Percentiles rank a stretch among this genome's conserved stretches.
phyloP scores from a whole-genome alignment of 139 green algal genomes.

The Yamagishiella unicocca region DNA sequence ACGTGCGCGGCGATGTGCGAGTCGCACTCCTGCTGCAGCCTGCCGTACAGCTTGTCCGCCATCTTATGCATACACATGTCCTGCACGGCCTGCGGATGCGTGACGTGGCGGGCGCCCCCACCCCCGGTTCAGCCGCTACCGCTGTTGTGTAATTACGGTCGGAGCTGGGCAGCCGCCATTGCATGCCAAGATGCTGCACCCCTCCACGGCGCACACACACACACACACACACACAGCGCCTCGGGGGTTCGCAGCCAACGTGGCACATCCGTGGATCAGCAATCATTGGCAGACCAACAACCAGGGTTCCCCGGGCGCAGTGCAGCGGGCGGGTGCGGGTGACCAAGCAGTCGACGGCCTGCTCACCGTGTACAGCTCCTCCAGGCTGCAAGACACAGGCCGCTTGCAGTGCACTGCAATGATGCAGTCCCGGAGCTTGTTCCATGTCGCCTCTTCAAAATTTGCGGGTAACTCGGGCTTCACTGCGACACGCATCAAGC shows the following conservation, averaged over 20 bases:
- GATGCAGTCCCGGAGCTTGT: constrained; percentile 86
- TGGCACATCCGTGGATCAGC: background rate
- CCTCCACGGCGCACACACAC: too few species aligned
- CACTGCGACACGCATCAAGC: constrained; percentile 52
- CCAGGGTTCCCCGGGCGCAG: background rate
- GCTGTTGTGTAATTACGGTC: too few species aligned
- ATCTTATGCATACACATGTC: constrained; percentile 96
- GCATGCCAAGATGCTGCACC: too few species aligned
- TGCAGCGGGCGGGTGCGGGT: too few species aligned
- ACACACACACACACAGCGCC: too few species aligned
- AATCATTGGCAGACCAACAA: background rate
- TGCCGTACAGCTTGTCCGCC: constrained; percentile 82
- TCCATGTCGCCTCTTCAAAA: constrained; percentile 92
- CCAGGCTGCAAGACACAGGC: constrained; percentile 84
- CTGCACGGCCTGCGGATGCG: constrained; percentile 85
- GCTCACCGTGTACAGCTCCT: constrained; percentile 93
- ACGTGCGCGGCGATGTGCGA: constrained; percentile 76
- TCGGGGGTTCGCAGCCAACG: too few species aligned
- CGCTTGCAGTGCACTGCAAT: constrained; percentile 85
- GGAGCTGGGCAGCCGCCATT: too few species aligned
- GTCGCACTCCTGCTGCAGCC: constrained; percentile 84
- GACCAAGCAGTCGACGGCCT: background rate
- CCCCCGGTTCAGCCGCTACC: too few species aligned
- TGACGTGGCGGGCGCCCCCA: too few species aligned
- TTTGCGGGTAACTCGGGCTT: constrained; percentile 89